Base-by-base conservation (phyloP, 306 rosid species). In the Arachis stenosperma region DNA sequence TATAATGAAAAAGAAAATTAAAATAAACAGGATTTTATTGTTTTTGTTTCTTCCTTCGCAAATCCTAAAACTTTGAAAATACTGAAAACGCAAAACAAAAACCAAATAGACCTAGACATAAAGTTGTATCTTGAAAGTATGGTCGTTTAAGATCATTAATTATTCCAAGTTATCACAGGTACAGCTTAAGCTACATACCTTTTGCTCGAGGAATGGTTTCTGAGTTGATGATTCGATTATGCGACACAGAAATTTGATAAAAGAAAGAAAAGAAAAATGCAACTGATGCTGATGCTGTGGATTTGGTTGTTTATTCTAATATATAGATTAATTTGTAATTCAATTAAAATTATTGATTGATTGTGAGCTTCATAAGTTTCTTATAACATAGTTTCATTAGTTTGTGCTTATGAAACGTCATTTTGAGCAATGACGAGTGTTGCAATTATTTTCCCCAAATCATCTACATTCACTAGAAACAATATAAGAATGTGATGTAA, bases 161-260 rank as follows among this genome's bases (percentile, higher is more conserved):
- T 51, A 30, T 47, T 82, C 69, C 74, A 65, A 14, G 27, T 17
- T 74, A 56, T 72, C 81, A 75, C 97, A 94, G 99, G 99, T 94
- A 94, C 79, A 87, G 96, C 71, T 69, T 94, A 81, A 94, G 99
- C 68, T 91, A 94, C 70, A 94, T 94, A 74, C 97, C 99, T 40
- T 94, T 94, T 84, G 99, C 99, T 69, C 91, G 96, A 81, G 88
- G 92, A 84, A 89, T 91, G 87, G 96, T 94, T 63, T 94, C 99
- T 5, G 79, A 80, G 73, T 69, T 94, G 90, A 94, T 91, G 97
- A 56, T 89, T 50, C 89, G 97, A 56, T 80, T 91, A 27, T 89
- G 88, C 7, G 91, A 94, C 82, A 94, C 97, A 9, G 97, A 94
- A 76, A 84, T 91, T 40, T 94, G 84, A 82, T 46, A 65, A 58